These are phyloP conservation scores for Aspergillus quadrilineatus DNA, from an alignment of 2,329 filamentous ascomycete genomes.

Conservation along the genomic window DNA sequence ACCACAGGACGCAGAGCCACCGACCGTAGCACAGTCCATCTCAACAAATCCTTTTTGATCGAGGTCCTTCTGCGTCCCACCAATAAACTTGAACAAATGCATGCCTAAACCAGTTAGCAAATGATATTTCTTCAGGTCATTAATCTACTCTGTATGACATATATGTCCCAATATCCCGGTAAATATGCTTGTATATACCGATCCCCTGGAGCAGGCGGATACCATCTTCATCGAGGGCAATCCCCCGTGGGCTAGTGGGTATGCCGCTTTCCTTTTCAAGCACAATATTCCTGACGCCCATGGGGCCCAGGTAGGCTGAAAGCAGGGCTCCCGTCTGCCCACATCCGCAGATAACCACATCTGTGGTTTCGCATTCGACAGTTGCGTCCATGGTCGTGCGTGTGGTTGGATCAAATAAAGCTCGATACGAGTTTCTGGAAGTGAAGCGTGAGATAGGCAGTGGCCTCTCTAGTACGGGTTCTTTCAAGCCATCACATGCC, in stretches of 20 bases:
- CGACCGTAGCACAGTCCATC: constrained; percentile 25
- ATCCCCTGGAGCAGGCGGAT: constrained; percentile 31
- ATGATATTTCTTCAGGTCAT: no score
- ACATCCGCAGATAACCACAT: constrained; percentile 36
- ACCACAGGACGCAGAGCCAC: background rate
- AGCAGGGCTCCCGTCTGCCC: constrained; percentile 34
- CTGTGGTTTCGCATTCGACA: constrained; percentile 24
- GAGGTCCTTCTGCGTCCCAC: constrained; percentile 22
- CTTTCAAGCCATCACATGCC: no score
- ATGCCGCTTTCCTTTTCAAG: constrained; percentile 31
- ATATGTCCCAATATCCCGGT: constrained; percentile 30
- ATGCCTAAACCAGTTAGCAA: constrained; percentile 19
- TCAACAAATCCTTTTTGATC: constrained; percentile 24
- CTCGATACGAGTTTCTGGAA: no score
- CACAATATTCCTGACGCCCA: constrained; percentile 26
- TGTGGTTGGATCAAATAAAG: no score
- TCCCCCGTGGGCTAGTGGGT: constrained; percentile 33
- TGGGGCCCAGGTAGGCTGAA: constrained; percentile 26
- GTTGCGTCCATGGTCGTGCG: no score
- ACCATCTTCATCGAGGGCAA: constrained; percentile 35
- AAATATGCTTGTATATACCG: constrained; percentile 29
- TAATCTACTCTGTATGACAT: background rate
- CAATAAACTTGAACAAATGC: constrained; percentile 27
- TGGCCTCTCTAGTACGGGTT: no score
- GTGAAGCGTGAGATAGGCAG: no score